Evolutionary conservation across 495 filamentous ascomycete genomes (phyloP).

Genomic region (Cercophora sp.): DNA sequence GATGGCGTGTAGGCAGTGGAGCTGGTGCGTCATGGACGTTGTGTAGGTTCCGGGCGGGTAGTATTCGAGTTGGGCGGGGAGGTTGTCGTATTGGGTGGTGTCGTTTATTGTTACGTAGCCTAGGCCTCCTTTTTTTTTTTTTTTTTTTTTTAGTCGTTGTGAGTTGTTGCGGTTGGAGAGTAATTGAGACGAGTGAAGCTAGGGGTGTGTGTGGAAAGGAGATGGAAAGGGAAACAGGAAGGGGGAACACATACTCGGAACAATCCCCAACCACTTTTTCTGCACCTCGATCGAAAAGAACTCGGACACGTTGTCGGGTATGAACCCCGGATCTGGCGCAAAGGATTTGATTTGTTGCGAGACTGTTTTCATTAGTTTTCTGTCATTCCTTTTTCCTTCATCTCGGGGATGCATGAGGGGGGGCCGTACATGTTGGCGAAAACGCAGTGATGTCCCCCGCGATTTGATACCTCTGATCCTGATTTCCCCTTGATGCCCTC

Average conservation of each 20-base stretch:
- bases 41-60: slow-evolving; percentile 42
- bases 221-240: not conserved
- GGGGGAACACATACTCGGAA: slow-evolving; percentile 37
- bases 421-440: slow-evolving; percentile 28
- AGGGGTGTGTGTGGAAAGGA: not conserved
- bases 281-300: slow-evolving; percentile 38
- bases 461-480: slow-evolving; percentile 22
- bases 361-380: slow-evolving; percentile 20
- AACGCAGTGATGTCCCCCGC: slow-evolving; percentile 38
- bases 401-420: not conserved
- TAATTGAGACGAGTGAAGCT: not conserved
- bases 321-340: slow-evolving; percentile 34
- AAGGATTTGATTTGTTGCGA: slow-evolving; percentile 43
- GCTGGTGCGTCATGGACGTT: slow-evolving; percentile 46
- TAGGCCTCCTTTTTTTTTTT: slow-evolving; percentile 29
- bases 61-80: slow-evolving; percentile 32
- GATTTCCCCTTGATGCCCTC: slow-evolving; percentile 10
- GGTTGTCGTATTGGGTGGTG: slow-evolving; percentile 33
- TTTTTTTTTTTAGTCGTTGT: not conserved
- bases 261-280: slow-evolving; percentile 38
- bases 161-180: too few relatives aligned
- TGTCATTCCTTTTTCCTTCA: not conserved
- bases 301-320: slow-evolving; percentile 41
- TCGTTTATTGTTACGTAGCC: slow-evolving; percentile 39
- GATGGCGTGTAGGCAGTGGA: slow-evolving; percentile 46